Conservation (phyloP, 108 stramenopile species). For the Bacterosira constricta region DNA sequence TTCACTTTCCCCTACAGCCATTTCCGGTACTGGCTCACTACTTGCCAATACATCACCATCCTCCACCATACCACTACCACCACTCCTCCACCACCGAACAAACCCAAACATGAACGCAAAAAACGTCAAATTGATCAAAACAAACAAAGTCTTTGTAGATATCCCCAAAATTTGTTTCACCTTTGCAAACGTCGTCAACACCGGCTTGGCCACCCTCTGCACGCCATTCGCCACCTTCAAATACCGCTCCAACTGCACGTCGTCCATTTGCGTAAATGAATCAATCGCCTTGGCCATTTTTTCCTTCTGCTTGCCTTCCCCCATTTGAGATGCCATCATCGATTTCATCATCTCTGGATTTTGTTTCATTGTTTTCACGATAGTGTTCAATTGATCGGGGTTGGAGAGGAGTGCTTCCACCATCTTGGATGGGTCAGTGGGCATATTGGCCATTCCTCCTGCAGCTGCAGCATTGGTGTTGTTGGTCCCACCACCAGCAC, state of each 20-base stretch:
- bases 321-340: slow-evolving; percentile 40
- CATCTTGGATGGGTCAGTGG: slow-evolving; percentile 60
- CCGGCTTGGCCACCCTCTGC: slow-evolving; percentile 50
- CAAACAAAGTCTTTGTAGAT: slow-evolving; percentile 21
- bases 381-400: slow-evolving; percentile 59
- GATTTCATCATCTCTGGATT: slow-evolving; percentile 78
- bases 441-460: neutral
- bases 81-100: neutral
- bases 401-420: slow-evolving; percentile 59
- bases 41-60: neutral
- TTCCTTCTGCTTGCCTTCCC: slow-evolving; percentile 40
- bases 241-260: slow-evolving; percentile 62
- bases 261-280: slow-evolving; percentile 68
- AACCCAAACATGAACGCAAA: neutral
- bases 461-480: neutral
- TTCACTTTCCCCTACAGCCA: too few relatives aligned
- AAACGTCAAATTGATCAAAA: slow-evolving; percentile 23
- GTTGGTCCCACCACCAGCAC: neutral
- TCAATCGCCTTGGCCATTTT: slow-evolving; percentile 65
- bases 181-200: slow-evolving; percentile 43
- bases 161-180: slow-evolving; percentile 32
- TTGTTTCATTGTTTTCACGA: slow-evolving; percentile 70
- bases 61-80: slow-evolving; percentile 18
- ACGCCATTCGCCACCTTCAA: slow-evolving; percentile 53
- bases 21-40: too few relatives aligned